Percentiles rank a stretch among this genome's conserved stretches.
Evolutionary conservation across 1,284 basidiomycete species (phyloP).

Genomic region (Puccinia hordei): DNA sequence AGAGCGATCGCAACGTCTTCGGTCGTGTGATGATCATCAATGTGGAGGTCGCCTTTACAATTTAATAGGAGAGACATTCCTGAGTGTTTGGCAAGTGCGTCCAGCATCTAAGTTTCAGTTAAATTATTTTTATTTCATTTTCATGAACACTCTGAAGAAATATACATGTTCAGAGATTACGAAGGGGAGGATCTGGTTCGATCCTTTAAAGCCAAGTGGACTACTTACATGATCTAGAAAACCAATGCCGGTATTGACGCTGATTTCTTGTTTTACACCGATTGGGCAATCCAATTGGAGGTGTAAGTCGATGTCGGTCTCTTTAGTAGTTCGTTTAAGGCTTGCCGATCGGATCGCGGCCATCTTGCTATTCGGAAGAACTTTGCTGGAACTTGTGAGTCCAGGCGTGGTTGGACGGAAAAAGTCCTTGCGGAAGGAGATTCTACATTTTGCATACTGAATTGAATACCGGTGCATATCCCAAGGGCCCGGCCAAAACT

Average conservation of each 20-base stretch:
- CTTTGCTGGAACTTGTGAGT: too few species aligned
- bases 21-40: constrained; percentile 99
- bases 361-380: background rate
- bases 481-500: too few species aligned
- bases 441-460: too few species aligned
- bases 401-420: too few species aligned
- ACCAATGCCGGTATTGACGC: constrained; percentile 90
- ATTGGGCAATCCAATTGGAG: constrained; percentile 81
- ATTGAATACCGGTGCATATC: too few species aligned
- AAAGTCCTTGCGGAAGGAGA: too few species aligned
- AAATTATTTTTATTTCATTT: background rate
- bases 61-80: constrained; percentile 74
- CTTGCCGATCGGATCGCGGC: constrained; percentile 65
- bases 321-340: constrained; percentile 82
- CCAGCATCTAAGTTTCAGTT: constrained; percentile 56
- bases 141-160: background rate
- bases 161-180: constrained; percentile 4
- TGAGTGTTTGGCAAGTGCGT: constrained; percentile 60
- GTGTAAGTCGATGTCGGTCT: constrained; percentile 82
- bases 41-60: constrained; percentile 93
- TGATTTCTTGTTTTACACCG: constrained; percentile 71
- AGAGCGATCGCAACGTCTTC: constrained; percentile 67
- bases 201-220: background rate
- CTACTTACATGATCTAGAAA: constrained; percentile 86
- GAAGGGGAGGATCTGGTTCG: background rate